Conservation (phyloP, 2,329 filamentous ascomycete genomes). For the Cercospora zeina region DNA sequence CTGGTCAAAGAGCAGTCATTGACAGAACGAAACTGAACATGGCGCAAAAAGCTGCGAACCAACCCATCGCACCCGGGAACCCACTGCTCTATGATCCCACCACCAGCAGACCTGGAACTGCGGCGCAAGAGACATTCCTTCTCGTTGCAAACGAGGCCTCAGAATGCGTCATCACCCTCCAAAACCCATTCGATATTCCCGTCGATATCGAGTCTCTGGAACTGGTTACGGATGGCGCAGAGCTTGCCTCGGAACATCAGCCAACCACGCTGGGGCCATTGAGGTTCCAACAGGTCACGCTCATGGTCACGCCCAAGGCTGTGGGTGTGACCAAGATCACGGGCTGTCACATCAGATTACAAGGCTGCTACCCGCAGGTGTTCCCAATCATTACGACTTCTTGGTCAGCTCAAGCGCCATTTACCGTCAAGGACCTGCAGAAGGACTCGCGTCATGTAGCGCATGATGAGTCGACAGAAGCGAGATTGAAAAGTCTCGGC, state of each 20-base stretch:
- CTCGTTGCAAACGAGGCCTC: conserved; percentile 77
- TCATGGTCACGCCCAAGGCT: conserved; percentile 66
- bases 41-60: conserved; percentile 18
- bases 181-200: conserved; percentile 93
- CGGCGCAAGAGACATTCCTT: conserved; percentile 58
- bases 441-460: conserved; percentile 5
- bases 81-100: conserved; percentile 98
- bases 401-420: conserved; percentile 69
- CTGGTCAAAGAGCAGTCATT: conserved; percentile 26
- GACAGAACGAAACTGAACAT: conserved; percentile 28
- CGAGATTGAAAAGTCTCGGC: conserved; percentile 23
- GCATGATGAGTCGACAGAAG: conserved; percentile 1
- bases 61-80: conserved; percentile 50
- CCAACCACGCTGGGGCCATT: conserved; percentile 75
- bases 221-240: conserved; percentile 70
- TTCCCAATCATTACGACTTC: conserved; percentile 80
- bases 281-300: conserved; percentile 73
- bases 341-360: conserved; percentile 76
- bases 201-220: conserved; percentile 81
- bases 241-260: conserved; percentile 67
- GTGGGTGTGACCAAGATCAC: conserved; percentile 71
- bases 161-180: conserved; percentile 77
- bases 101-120: conserved; percentile 62
- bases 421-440: conserved; percentile 65
- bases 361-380: conserved; percentile 74